Evolutionary conservation across 2,329 filamentous ascomycete genomes (phyloP).

Genomic region (Rhytidhysteron rufulum): DNA sequence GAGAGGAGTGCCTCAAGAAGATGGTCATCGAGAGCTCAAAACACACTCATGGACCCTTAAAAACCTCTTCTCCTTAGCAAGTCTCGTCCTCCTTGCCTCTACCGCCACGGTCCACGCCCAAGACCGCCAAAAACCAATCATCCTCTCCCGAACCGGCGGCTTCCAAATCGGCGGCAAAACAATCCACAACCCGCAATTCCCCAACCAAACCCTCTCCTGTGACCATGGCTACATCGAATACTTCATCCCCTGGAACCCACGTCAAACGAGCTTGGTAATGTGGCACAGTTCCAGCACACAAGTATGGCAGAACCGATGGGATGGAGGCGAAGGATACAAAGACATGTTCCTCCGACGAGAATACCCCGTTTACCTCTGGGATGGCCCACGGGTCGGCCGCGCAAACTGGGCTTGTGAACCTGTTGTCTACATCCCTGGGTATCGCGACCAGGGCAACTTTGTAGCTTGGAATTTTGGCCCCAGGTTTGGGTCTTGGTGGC

Average conservation of each 20-base stretch:
- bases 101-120: neutral
- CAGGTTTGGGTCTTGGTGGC: constrained; percentile 15
- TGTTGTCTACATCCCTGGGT: constrained; percentile 11
- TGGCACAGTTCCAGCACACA: constrained; percentile 24
- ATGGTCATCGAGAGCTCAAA: too few relatives aligned
- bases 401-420: constrained; percentile 21
- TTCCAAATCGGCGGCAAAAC: constrained; percentile 22
- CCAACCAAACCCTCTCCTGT: constrained; percentile 19
- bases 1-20: too few relatives aligned
- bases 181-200: constrained; percentile 8
- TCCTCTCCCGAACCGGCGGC: constrained; percentile 15
- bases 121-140: constrained; percentile 10
- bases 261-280: constrained; percentile 19
- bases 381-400: constrained; percentile 20
- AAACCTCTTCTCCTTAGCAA: neutral
- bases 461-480: constrained; percentile 21
- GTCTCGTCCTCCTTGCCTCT: neutral
- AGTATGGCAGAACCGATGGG: constrained; percentile 25
- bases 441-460: constrained; percentile 19
- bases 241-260: constrained; percentile 20
- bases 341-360: constrained; percentile 21
- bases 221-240: constrained; percentile 27
- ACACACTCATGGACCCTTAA: too few relatives aligned
- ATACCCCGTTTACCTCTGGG: constrained; percentile 25
- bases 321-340: constrained; percentile 23